phyloP scores from a whole-genome alignment of 768 basidiomycete genomes.

The Auricularia sp. region DNA sequence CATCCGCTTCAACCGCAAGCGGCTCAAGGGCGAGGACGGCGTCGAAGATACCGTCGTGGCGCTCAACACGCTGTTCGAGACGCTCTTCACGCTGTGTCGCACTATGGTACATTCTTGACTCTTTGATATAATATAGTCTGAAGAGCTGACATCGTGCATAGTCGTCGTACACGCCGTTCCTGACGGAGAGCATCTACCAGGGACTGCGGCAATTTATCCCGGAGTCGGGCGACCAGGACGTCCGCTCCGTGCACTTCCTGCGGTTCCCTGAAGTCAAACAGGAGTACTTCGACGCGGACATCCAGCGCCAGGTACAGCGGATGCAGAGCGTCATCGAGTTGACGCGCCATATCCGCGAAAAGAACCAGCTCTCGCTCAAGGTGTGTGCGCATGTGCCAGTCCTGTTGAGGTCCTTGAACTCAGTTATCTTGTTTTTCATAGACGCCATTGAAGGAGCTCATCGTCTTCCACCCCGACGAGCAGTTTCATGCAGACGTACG shows the following conservation, averaged over 20 bases:
- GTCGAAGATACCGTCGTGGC: conserved; percentile 78
- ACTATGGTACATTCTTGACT: conserved; percentile 67
- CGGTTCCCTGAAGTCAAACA: conserved; percentile 88
- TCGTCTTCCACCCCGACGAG: conserved; percentile 84
- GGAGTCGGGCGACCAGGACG: conserved; percentile 53
- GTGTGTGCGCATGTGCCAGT: conserved; percentile 29
- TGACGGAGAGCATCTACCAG: conserved; percentile 95
- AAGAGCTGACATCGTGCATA: conserved; percentile 19
- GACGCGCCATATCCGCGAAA: conserved; percentile 79
- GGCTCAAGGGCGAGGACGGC: conserved; percentile 92
- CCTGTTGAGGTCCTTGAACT: background rate
- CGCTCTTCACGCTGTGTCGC: conserved; percentile 84
- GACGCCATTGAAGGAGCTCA: conserved; percentile 86
- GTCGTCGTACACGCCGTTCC: conserved; percentile 98
- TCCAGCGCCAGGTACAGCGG: conserved; percentile 88
- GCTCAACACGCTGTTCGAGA: conserved; percentile 92
- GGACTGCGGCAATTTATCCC: conserved; percentile 80
- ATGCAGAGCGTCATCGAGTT: conserved; percentile 95
- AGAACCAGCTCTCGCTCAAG: conserved; percentile 80
- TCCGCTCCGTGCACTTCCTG: conserved; percentile 91
- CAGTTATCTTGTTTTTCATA: conserved; percentile 20
- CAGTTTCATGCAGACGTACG: conserved; percentile 80
- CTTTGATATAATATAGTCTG: background rate
- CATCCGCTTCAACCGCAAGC: conserved; percentile 94
- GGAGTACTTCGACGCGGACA: conserved; percentile 88